phyloP scores from a whole-genome alignment of 2,329 filamentous ascomycete genomes.

The Diaporthe ilicicola region DNA sequence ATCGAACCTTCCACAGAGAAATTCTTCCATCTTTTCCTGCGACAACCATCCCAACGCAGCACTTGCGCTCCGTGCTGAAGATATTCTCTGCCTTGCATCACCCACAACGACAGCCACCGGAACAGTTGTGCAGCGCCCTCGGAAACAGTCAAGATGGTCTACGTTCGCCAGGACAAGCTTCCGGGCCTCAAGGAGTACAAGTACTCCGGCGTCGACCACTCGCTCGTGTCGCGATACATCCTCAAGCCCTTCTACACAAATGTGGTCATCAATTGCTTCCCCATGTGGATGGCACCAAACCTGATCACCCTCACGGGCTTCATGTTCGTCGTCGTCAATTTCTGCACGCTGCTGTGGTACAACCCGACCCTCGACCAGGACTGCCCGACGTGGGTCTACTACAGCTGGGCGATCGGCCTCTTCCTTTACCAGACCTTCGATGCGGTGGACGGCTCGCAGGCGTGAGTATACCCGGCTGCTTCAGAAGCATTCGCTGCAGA shows the following conservation, averaged over 20 bases:
- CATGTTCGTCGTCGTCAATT: constrained; percentile 86
- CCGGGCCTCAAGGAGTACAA: constrained; percentile 93
- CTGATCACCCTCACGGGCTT: constrained; percentile 92
- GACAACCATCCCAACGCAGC: neutral
- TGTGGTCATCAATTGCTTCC: constrained; percentile 92
- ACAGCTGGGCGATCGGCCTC: constrained; percentile 85
- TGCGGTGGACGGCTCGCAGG: constrained; percentile 93
- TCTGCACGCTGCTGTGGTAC: constrained; percentile 94
- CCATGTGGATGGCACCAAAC: constrained; percentile 91
- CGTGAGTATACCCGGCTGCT: constrained; percentile 64
- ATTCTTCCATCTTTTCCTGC: neutral
- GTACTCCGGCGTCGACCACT: constrained; percentile 92
- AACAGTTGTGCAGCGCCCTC: neutral
- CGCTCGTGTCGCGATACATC: constrained; percentile 88
- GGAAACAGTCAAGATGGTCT: constrained; percentile 67
- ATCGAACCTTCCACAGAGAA: constrained; percentile 6
- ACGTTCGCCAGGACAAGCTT: constrained; percentile 91
- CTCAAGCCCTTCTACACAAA: constrained; percentile 98
- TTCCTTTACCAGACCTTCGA: constrained; percentile 99
- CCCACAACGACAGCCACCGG: neutral
- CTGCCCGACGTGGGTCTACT: constrained; percentile 95
- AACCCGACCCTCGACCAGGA: constrained; percentile 93
- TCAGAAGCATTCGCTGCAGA: too few species aligned
- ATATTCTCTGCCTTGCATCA: neutral
- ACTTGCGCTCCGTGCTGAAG: neutral